Evolutionary conservation across 768 basidiomycete genomes (phyloP).

Genomic region (Ramaria sp.): DNA sequence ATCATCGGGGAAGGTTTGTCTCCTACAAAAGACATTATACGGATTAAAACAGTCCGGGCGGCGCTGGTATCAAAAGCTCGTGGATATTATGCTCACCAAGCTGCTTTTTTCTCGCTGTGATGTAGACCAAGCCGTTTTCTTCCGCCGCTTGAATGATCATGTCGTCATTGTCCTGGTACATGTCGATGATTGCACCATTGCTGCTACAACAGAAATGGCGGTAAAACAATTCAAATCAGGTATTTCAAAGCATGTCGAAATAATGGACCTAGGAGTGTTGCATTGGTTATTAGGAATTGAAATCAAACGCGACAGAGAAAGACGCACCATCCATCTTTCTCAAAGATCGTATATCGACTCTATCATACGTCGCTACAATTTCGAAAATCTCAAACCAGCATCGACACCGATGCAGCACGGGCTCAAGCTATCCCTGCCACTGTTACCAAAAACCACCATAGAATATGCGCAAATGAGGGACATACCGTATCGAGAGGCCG

Average conservation of each 20-base stretch:
- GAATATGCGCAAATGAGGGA: too few relatives aligned
- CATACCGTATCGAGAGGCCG: too few relatives aligned
- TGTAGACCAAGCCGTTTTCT: constrained; percentile 20
- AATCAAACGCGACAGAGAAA: constrained; percentile 14
- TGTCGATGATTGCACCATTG: constrained; percentile 25
- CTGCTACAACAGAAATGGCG: neutral
- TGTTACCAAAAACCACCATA: too few relatives aligned
- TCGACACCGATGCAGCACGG: constrained; percentile 6
- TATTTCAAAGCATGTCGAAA: neutral
- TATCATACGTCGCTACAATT: constrained; percentile 4
- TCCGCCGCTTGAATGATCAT: neutral
- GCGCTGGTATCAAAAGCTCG: constrained; percentile 26
- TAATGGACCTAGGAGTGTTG: neutral
- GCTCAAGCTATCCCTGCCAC: neutral
- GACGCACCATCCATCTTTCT: constrained; percentile 6
- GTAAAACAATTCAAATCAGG: neutral
- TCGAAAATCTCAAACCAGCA: neutral
- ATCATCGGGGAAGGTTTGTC: constrained; percentile 13
- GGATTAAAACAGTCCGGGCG: constrained; percentile 26
- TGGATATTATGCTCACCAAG: constrained; percentile 18
- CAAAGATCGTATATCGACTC: constrained; percentile 12
- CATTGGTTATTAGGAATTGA: constrained; percentile 24
- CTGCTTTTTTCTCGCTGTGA: constrained; percentile 22
- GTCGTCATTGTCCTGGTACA: constrained; percentile 12
- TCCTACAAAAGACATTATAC: constrained; percentile 21